These are phyloP conservation scores for Periconia macrospinosa DNA, from an alignment of 2,329 filamentous ascomycete genomes.

Conservation along the genomic window DNA sequence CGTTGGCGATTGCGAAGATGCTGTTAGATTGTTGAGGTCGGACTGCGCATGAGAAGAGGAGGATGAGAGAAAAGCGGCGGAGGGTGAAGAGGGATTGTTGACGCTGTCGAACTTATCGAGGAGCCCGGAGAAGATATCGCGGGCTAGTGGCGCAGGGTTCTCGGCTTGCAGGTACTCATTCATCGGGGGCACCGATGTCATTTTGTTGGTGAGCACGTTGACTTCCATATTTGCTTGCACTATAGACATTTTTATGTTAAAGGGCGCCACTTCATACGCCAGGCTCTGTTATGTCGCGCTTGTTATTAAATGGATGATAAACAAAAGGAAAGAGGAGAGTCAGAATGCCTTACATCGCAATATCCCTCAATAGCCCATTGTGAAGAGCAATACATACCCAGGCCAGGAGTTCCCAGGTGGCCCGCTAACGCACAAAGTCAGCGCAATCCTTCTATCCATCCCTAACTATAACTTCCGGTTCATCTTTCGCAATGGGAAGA, in stretches of 20 bases:
- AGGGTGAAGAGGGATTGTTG: constrained; percentile 38
- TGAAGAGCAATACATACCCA: constrained; percentile 87
- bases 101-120: constrained; percentile 74
- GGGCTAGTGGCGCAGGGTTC: constrained; percentile 77
- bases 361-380: constrained; percentile 96
- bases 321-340: not conserved
- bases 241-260: constrained; percentile 95
- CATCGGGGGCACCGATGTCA: constrained; percentile 80
- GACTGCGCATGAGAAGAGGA: not conserved
- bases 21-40: not conserved
- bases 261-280: constrained; percentile 91
- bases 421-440: constrained; percentile 53
- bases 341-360: constrained; percentile 66
- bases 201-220: constrained; percentile 80
- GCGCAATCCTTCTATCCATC: no score
- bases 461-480: no score
- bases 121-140: constrained; percentile 79
- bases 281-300: constrained; percentile 56
- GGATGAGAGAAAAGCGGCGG: constrained; percentile 21
- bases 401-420: constrained; percentile 87
- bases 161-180: constrained; percentile 67
- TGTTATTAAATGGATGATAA: constrained; percentile 7
- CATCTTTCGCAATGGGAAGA: not conserved
- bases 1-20: constrained; percentile 23
- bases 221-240: constrained; percentile 96